Evolutionary conservation across 2,329 filamentous ascomycete genomes (phyloP).

Genomic region (Cryphonectria naterciae): DNA sequence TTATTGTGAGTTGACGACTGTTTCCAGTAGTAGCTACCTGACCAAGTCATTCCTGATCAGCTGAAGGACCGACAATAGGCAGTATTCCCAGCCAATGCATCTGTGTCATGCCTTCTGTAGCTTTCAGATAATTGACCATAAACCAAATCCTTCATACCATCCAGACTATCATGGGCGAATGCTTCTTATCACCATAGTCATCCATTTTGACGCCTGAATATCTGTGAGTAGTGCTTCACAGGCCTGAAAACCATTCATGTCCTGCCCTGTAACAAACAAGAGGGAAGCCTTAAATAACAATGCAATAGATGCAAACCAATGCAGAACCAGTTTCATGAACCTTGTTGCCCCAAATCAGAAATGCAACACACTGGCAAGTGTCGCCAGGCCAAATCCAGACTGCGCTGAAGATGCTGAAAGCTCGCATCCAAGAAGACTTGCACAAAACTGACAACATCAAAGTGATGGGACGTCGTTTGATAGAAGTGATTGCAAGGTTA

Average conservation of each 20-base stretch:
- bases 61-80: neutral
- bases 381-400: no score
- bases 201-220: neutral
- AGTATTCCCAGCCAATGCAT: neutral
- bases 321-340: neutral
- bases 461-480: neutral
- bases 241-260: neutral
- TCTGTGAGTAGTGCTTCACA: neutral
- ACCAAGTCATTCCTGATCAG: neutral
- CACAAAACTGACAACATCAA: neutral
- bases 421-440: neutral
- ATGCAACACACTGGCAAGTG: neutral
- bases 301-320: neutral
- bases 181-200: neutral
- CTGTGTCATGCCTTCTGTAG: neutral
- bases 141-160: neutral
- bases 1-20: neutral
- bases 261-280: neutral
- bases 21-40: neutral
- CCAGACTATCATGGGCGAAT: neutral
- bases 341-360: neutral
- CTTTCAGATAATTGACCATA: neutral
- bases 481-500: neutral
- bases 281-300: neutral
- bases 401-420: neutral